A percentile compares a stretch with the other conserved stretches of the same genome.
Conservation (phyloP, 2,329 filamentous ascomycete species). For the Ophiostoma perfectum region DNA sequence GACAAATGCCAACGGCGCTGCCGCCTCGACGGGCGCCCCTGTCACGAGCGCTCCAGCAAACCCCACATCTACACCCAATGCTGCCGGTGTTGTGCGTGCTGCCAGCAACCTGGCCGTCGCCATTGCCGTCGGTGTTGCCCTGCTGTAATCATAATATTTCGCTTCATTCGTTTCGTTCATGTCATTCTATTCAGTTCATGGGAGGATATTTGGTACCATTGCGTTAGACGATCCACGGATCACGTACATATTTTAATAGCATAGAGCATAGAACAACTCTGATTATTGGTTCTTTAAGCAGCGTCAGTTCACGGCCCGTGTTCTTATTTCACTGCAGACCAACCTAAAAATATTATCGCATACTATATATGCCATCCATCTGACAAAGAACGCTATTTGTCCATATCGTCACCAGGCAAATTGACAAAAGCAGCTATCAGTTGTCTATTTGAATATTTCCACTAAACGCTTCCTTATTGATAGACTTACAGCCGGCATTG, state of each 20-base stretch:
- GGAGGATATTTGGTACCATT: constrained; percentile 1
- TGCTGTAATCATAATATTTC: neutral
- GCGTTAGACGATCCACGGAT: constrained; percentile 2
- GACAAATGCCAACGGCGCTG: neutral
- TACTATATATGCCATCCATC: neutral
- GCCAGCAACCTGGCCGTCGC: constrained; percentile 13
- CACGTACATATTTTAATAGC: constrained; percentile 6
- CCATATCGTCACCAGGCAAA: neutral
- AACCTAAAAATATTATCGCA: too few relatives aligned
- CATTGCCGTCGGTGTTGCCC: constrained; percentile 12
- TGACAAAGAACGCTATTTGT: neutral
- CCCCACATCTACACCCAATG: neutral
- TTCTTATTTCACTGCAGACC: too few relatives aligned
- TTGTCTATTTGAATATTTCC: too few relatives aligned
- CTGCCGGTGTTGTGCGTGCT: neutral
- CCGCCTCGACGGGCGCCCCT: neutral
- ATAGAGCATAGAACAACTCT: constrained; percentile 7
- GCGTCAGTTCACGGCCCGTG: neutral
- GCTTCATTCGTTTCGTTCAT: neutral
- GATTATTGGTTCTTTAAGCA: neutral
- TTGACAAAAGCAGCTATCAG: neutral
- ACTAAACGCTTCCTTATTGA: too few relatives aligned
- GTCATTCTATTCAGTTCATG: neutral
- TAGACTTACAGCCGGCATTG: too few relatives aligned
- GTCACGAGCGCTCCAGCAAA: neutral